These are phyloP conservation scores for Ambrosia artemisiifolia DNA, from an alignment of 129 eudicot genomes.

Conservation along the genomic window DNA sequence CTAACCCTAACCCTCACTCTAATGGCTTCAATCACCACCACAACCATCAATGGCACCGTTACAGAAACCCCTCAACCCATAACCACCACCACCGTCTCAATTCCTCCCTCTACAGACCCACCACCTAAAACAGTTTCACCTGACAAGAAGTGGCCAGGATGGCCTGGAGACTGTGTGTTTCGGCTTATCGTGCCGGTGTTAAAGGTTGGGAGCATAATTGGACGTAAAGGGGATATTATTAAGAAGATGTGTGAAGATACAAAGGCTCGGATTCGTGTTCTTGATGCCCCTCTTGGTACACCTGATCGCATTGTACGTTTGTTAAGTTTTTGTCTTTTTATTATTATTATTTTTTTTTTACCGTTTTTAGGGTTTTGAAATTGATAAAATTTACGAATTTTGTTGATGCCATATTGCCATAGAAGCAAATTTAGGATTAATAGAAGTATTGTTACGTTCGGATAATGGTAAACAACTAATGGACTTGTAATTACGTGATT, in stretches of 20 bases:
- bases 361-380: not conserved
- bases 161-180: slow-evolving; percentile 82
- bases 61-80: slow-evolving; percentile 11
- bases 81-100: slow-evolving; percentile 19
- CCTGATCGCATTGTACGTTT: slow-evolving; percentile 84
- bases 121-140: not conserved
- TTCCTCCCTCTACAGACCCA: slow-evolving; percentile 6
- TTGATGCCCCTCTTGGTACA: slow-evolving; percentile 55
- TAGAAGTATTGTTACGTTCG: too few relatives aligned
- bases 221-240: slow-evolving; percentile 78
- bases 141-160: slow-evolving; percentile 76
- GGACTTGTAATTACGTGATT: too few relatives aligned
- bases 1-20: slow-evolving; percentile 14
- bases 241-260: slow-evolving; percentile 76
- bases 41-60: slow-evolving; percentile 33
- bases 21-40: slow-evolving; percentile 35
- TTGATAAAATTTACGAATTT: not conserved
- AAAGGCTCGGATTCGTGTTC: slow-evolving; percentile 68
- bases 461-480: too few relatives aligned
- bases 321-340: too few relatives aligned
- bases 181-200: slow-evolving; percentile 73
- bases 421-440: too few relatives aligned
- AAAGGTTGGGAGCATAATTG: slow-evolving; percentile 82
- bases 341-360: too few relatives aligned
- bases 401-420: too few relatives aligned